Evolutionary conservation across 164 flowering plant species (phyloP), one percentile per base, ranked within the genome.

Genomic region (Tetracentron sinense): DNA sequence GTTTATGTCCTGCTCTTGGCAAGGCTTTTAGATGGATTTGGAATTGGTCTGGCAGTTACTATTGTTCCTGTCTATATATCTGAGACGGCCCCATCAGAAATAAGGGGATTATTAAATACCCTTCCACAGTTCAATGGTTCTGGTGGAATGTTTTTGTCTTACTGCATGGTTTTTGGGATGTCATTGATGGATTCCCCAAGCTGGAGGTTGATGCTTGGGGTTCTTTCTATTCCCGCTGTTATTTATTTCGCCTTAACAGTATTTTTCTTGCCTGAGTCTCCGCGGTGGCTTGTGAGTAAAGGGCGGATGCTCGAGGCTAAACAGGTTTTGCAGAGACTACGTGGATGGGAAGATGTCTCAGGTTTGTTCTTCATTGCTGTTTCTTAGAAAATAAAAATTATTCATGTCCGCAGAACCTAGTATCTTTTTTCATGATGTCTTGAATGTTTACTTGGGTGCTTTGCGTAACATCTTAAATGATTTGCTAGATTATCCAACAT

Each of bases 271-370:
- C 96, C 98, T 27, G 97, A 93, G 69, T 93, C 98, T 72, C 98
- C 98, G 33, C 82, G 98, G 53, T 93, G 98, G 98, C 94, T 93
- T 55, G 98, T 93, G 42, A 88, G 98, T 66, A 93, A 90, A 72
- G 98, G 97, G 54, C 81, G 60, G 72, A 93, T 93, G 97, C 44
- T 63, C 5, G 96, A 90, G 81, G 98, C 98, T 21, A 87, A 90
- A 69, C 64, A 60, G 42, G 97, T 93, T 70, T 75, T 93, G 66
- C 96, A 88, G 77, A 74, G 70, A 70, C 65, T 93, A 20, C 89
- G 98, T 30, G 98, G 97, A 68, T 74, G 81, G 65, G 98, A 87
- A 72, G 97, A 93, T 71, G 96, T 93, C 76, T 81, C 94, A 82
- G 98, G 98, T 89, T 55, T 21, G 50, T 66, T 56, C 23, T 46